Base-by-base conservation (phyloP, 1,284 basidiomycete genomes). In the Rhodotorula glutinis region DNA sequence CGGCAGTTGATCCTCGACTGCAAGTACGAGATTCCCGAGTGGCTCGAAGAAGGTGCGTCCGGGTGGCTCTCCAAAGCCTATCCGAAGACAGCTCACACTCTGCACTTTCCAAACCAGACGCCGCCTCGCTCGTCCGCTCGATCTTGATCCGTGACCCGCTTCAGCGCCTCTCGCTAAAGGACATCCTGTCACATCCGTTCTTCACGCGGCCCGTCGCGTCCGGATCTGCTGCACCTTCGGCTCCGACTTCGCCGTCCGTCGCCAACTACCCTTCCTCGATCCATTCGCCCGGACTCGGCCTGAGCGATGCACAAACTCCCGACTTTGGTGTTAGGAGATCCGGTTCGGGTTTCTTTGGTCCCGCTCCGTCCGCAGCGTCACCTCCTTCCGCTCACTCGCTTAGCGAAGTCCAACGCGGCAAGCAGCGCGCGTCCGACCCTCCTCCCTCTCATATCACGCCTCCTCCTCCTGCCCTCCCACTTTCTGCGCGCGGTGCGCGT, bases 121-220 rank as follows among this genome's bases (percentile, higher is more conserved):
- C 90, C 7, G 87, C 88, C 43, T 85, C 89, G 72, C 81, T 98
- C 29, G 86, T 98, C 64, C 82, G 84, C 62, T 83, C 83, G 56
- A 87, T 98, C 69, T 83, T 98, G n/a, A 84, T 87, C 70, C 86
- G 85, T 59, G 91, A 96, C 71, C 88, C 91, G 0, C 78, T 83
- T 8, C 85, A 87, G 62, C 88, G 96, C 4, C 82, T 87, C 16
- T 84, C 86, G 2, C 93, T 98, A 72, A 84, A 89, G 30, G 87
- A 89, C 73, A 96, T 98, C 59, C 84, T 98, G 29, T 82, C 85
- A 0, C 94, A 97, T 77, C 81, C 89, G 0, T 99, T 95, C 95
- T 98, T 98, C 80, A 86, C 84, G n/a, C 71, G 78, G 25, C 70
- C 55, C 62, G 52, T 29, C n/a, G 16, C 55, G 40, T 56, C 60